Percentiles rank a stretch among this genome's conserved stretches.
phyloP scores from a whole-genome alignment of 108 stramenopile genomes.

The Licmophora abbreviata region DNA sequence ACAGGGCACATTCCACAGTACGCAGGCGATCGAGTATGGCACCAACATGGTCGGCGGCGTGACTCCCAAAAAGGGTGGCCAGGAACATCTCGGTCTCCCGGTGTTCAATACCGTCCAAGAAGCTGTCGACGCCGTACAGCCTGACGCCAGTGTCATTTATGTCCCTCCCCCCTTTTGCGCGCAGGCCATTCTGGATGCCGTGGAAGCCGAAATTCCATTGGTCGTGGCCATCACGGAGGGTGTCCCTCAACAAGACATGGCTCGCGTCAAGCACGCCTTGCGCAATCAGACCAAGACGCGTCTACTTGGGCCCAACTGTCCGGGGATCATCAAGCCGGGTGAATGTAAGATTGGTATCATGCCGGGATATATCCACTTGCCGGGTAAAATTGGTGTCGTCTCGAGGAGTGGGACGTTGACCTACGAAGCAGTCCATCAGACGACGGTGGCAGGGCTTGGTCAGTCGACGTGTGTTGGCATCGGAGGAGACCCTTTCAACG shows the following conservation, averaged over 20 bases:
- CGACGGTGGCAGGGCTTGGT: slow-evolving; percentile 91
- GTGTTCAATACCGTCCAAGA: slow-evolving; percentile 94
- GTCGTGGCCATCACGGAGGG: slow-evolving; percentile 99
- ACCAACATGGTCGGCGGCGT: slow-evolving; percentile 98
- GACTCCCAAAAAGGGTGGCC: slow-evolving; percentile 95
- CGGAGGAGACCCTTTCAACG: slow-evolving; percentile 99
- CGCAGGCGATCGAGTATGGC: slow-evolving; percentile 97
- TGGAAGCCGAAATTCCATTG: slow-evolving; percentile 91
- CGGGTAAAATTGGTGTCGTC: slow-evolving; percentile 97
- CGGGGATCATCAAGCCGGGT: slow-evolving; percentile 99
- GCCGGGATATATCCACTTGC: slow-evolving; percentile 98
- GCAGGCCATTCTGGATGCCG: slow-evolving; percentile 89
- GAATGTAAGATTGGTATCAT: slow-evolving; percentile 99
- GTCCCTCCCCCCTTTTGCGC: slow-evolving; percentile 97
- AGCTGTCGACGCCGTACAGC: slow-evolving; percentile 74
- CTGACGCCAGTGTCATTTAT: slow-evolving; percentile 98
- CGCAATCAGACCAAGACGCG: slow-evolving; percentile 73
- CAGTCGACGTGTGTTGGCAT: slow-evolving; percentile 98
- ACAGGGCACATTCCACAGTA: slow-evolving; percentile 77
- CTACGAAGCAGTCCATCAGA: slow-evolving; percentile 98
- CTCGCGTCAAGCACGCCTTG: slow-evolving; percentile 87
- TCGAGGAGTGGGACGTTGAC: slow-evolving; percentile 94
- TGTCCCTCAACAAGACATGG: slow-evolving; percentile 99
- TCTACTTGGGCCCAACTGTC: slow-evolving; percentile 99
- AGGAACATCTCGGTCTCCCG: slow-evolving; percentile 87